Base-by-base conservation (phyloP, 805 yeast genomes). In the Lachancea sp. region DNA sequence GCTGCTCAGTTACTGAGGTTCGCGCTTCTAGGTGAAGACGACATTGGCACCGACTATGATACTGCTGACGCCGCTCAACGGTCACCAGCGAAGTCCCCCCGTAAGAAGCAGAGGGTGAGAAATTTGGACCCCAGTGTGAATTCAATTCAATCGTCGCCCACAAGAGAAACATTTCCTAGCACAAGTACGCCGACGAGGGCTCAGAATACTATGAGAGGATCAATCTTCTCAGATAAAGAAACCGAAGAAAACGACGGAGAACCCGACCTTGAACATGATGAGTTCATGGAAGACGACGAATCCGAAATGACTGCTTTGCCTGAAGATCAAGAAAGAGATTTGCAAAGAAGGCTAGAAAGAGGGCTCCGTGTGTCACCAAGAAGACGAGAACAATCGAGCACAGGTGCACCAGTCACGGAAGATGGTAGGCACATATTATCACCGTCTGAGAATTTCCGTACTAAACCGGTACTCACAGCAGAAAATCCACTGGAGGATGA, bases 1-100 rank as follows among this genome's bases (percentile, higher is more conserved):
- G 98, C 98, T 4, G 90, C 86, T 51, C 81, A 81, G 51, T 63
- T 92, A 56, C 69, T 92, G 48, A 75, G 95, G 55, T 92, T 75
- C 60, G 90, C 97, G 0, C 68, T 92, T 49, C 83, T 89, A 25
- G 65, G 65, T 43, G 64, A 61, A 44, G 65, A 62, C 42, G 56
- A 53, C 18, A 45, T 43, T 12, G 59, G 57, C 34, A 54, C 50
- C 13, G 54, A 52, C 23, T 57, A 54, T 16, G 40, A 44, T 22
- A 55, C 53, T 8, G 48, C 41, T 13, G 56, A 53, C 28, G 45
- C 63, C 4, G 58, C 63, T 23, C 49, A 53, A 31, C 58, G 56
- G 42, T 61, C 67, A 2, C 65, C 65, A 32, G 57, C 55, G 42
- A 62, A 62, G 46, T 72, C 24, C 60, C 61, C 55, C 68, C 71